phyloP scores from a whole-genome alignment of 1,139 yeast species.

The Pneumocystis jirovecii region DNA sequence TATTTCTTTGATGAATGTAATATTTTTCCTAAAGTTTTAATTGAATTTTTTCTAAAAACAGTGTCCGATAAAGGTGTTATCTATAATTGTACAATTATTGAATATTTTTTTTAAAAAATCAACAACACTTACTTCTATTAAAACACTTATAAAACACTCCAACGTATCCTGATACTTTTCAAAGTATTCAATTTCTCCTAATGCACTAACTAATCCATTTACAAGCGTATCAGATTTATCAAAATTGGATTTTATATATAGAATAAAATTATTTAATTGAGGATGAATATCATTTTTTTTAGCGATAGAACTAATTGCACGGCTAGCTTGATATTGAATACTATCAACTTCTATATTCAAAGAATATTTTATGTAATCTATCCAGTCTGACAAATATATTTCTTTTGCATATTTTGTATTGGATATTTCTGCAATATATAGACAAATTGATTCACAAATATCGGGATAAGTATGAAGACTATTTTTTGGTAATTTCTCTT shows the following conservation, averaged over 20 bases:
- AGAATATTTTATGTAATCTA: neutral
- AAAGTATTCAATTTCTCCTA: neutral
- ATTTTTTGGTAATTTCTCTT: neutral
- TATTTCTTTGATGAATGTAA: neutral
- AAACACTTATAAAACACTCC: neutral
- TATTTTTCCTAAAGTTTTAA: neutral
- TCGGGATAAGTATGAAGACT: neutral
- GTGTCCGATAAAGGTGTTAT: neutral
- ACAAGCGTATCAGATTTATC: neutral
- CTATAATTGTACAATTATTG: neutral
- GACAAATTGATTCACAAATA: neutral
- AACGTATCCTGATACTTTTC: neutral
- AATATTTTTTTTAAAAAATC: neutral
- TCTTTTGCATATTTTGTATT: neutral
- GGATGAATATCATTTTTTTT: neutral
- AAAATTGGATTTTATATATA: neutral
- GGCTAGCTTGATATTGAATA: neutral
- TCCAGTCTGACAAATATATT: neutral
- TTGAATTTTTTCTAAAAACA: neutral
- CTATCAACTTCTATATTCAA: neutral
- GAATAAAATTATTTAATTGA: neutral
- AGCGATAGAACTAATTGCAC: neutral
- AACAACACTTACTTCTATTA: neutral
- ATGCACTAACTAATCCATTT: neutral
- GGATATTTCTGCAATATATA: neutral